These are phyloP conservation scores for Cercospora janseana DNA, from an alignment of 2,329 filamentous ascomycete genomes.

Conservation along the genomic window DNA sequence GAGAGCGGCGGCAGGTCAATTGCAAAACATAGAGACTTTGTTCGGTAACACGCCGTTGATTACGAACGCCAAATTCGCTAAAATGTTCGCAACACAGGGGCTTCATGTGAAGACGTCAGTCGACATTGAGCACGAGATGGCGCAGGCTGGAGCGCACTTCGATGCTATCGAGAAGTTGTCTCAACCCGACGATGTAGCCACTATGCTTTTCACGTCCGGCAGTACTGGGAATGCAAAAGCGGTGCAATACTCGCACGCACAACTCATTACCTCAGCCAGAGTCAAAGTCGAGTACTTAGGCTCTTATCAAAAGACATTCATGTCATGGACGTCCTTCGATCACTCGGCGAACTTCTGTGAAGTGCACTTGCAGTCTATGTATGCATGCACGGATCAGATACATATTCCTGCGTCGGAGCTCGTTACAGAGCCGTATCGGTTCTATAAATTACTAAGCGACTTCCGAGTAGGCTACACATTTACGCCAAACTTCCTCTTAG, in stretches of 20 bases:
- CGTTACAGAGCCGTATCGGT: conserved; percentile 41
- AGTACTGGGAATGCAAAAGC: conserved; percentile 28
- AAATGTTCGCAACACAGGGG: conserved; percentile 13
- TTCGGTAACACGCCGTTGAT: conserved; percentile 16
- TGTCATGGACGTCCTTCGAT: conserved; percentile 42
- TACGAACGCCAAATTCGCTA: conserved; percentile 16
- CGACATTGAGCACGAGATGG: conserved; percentile 3
- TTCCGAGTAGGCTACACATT: conserved; percentile 49
- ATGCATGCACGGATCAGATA: conserved; percentile 45
- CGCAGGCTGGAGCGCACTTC: conserved; percentile 1
- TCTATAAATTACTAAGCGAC: conserved; percentile 42
- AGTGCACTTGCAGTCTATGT: conserved; percentile 52
- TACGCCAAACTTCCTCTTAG: conserved; percentile 47
- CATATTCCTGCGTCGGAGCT: conserved; percentile 47
- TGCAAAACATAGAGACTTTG: conserved; percentile 20
- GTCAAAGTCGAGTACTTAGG: conserved; percentile 15
- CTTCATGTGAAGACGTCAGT: conserved; percentile 17
- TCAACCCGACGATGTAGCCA: conserved; percentile 17
- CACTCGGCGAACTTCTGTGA: conserved; percentile 55
- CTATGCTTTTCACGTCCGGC: conserved; percentile 28
- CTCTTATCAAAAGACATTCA: conserved; percentile 16
- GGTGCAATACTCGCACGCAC: conserved; percentile 22
- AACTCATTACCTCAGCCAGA: conserved; percentile 20
- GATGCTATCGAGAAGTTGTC: neutral
- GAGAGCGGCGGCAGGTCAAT: conserved; percentile 25